Evolutionary conservation across 257 asterid genomes (phyloP).

Genomic region (Salvia splendens): DNA sequence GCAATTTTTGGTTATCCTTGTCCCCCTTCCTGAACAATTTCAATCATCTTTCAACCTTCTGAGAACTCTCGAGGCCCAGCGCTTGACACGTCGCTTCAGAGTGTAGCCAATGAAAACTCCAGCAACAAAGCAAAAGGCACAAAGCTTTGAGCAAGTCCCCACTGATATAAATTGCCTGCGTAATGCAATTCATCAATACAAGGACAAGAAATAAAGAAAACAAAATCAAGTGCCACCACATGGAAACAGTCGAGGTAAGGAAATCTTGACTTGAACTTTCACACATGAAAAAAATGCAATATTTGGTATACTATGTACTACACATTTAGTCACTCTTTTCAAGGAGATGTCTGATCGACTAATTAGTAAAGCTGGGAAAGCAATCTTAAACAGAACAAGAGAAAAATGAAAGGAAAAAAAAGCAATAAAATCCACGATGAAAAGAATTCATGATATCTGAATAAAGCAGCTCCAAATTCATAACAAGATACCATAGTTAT

Average conservation of each 20-base stretch:
- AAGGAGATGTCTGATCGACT: not conserved
- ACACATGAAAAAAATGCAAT: not conserved
- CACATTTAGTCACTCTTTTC: not conserved
- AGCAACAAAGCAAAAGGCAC: slow-evolving; percentile 74
- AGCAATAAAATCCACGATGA: not conserved
- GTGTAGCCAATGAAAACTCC: slow-evolving; percentile 79
- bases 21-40: not conserved
- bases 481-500: not conserved
- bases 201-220: too few species aligned
- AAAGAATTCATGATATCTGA: not conserved
- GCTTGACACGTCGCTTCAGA: slow-evolving; percentile 69
- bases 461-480: not conserved
- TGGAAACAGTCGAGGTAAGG: not conserved
- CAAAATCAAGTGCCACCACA: not conserved
- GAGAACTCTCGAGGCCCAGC: slow-evolving; percentile 73
- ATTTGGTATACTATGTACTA: too few species aligned
- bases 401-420: not conserved
- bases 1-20: not conserved
- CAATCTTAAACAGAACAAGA: too few species aligned
- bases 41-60: slow-evolving; percentile 63
- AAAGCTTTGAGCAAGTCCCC: slow-evolving; percentile 80
- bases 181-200: not conserved
- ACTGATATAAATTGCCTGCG: slow-evolving; percentile 64
- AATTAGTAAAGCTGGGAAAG: slow-evolving; percentile 9
- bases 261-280: slow-evolving; percentile 41